Evolutionary conservation across 2,329 filamentous ascomycete species (phyloP), one percentile per base, ranked within the genome.

Genomic region (Epichloe amarillans): DNA sequence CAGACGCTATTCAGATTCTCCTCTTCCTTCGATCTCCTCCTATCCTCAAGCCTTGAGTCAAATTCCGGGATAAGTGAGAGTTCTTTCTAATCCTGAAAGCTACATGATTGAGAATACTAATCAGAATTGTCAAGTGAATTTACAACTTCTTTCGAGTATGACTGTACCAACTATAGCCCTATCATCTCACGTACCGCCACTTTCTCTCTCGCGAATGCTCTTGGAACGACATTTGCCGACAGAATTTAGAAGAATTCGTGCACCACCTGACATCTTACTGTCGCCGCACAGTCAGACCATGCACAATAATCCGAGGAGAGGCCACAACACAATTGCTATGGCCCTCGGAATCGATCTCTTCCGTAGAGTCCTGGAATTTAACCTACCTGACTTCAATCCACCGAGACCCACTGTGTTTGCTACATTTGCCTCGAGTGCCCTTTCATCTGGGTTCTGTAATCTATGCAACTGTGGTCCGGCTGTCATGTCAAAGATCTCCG

Each of bases 261-360:
- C 17, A 23, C 14, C 40, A 49, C 26, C n/a, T 26, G 35, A 35
- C 3, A 19, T 49, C 26, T 41, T 23, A 26, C 30, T 43, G 4
- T 33, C 47, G 15, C 23, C 46, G n/a, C 40, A 35, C 17, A 42
- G 26, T 41, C 46, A 40, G 4, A 30, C 37, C 6, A 42, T 30
- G 23, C 30, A 39, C 14, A 80, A 88, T 40, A 69, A 75, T 12
- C 79, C 84, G 51, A 80, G 78, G 49, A 86, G 19, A 8, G 33
- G 95, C 61, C 80, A 86, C 59, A 77, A 78, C 40, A 80, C 88
- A 30, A 69, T 98, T 50, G 89, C 90, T 8, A 71, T 83, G 15
- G 93, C 93, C 3, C 73, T 97, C 48, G 78, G 86, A n/a, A 75
- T 97, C 53, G 82, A 95, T 61, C 81, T 80, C 44, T 72, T 78